These are phyloP conservation scores for Malus hybrid DNA, from an alignment of 331 rosid species.

Conservation along the genomic window DNA sequence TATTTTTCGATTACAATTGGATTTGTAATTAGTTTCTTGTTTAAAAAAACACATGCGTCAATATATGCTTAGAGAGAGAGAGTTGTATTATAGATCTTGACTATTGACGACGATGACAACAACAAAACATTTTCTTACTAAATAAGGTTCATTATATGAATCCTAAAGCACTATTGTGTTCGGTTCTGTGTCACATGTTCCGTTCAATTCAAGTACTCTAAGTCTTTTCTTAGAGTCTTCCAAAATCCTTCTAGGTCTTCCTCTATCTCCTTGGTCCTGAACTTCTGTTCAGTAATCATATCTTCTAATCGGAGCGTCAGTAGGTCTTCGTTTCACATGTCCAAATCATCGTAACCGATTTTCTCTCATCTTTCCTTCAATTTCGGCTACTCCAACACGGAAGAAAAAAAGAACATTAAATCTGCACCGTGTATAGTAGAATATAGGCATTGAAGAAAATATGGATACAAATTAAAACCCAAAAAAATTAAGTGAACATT, in stretches of 20 bases:
- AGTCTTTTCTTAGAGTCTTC: no score
- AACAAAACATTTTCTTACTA: accelerated
- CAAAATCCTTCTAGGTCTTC: no score
- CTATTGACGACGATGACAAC: background rate
- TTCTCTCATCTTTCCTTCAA: no score
- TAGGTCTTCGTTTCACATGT: no score
- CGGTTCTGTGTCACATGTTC: no score
- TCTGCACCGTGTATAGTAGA: background rate
- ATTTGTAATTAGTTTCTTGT: background rate
- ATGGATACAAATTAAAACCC: no score
- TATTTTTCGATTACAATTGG: background rate
- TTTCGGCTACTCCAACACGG: no score
- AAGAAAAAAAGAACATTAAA: background rate
- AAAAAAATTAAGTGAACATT: no score
- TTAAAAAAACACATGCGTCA: background rate
- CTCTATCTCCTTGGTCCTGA: accelerated
- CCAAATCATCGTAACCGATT: no score
- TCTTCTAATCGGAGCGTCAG: no score
- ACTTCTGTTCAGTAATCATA: accelerated
- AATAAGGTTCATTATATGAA: accelerated
- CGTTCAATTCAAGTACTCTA: no score
- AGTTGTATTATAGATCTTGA: background rate
- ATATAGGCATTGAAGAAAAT: no score
- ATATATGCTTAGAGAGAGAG: background rate
- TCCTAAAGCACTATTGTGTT: accelerated